Percentiles rank a stretch among this genome's conserved stretches.
These are phyloP conservation scores for Xylaria intraflava DNA, from an alignment of 495 filamentous ascomycete species.

Conservation along the genomic window DNA sequence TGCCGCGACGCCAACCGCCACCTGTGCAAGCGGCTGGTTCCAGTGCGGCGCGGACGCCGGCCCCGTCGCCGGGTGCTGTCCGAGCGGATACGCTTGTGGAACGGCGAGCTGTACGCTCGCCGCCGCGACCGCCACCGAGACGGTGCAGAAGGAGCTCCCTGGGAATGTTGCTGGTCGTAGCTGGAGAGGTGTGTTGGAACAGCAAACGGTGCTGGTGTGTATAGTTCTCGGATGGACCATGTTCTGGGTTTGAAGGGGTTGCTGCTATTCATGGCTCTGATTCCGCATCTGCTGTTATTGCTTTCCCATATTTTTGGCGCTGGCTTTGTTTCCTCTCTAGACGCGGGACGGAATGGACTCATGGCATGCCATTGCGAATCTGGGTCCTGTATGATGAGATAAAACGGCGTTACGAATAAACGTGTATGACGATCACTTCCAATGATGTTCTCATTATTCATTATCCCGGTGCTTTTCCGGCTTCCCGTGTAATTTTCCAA, in stretches of 20 bases:
- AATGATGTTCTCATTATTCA: too few species aligned
- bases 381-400: too few species aligned
- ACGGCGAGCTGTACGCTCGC: conserved; percentile 56
- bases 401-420: too few species aligned
- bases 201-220: background rate
- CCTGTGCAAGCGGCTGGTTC: conserved; percentile 74
- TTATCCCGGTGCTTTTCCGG: too few species aligned
- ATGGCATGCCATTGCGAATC: too few species aligned
- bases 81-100: conserved; percentile 65
- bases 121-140: conserved; percentile 37
- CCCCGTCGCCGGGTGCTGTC: conserved; percentile 69
- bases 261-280: background rate
- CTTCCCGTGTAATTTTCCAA: too few species aligned
- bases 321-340: background rate
- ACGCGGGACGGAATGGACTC: too few species aligned
- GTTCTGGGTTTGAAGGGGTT: background rate
- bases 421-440: too few species aligned
- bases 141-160: conserved; percentile 55
- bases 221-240: background rate
- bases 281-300: too few species aligned
- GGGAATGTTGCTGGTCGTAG: conserved; percentile 5
- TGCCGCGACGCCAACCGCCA: conserved; percentile 26
- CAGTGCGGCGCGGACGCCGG: conserved; percentile 52
- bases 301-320: background rate
- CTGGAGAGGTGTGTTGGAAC: background rate